Conservation (phyloP, 805 yeast species). For the Hanseniaspora valbyensis region DNA sequence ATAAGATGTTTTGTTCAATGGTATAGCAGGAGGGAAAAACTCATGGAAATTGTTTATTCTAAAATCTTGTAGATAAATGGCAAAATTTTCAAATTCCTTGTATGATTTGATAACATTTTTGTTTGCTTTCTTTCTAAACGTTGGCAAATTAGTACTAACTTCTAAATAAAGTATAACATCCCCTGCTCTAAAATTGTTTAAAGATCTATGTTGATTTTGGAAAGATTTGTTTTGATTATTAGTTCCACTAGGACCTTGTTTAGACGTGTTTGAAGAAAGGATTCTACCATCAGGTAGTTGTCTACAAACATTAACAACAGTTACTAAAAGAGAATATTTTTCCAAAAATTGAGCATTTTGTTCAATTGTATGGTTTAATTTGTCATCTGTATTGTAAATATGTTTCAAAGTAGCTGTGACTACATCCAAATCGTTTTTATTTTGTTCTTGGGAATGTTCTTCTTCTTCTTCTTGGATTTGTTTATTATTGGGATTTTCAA, state of each 20-base stretch:
- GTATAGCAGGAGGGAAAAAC: conserved; percentile 85
- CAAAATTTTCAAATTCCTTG: conserved; percentile 63
- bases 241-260: background rate
- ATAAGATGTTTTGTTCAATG: conserved; percentile 60
- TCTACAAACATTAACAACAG: conserved; percentile 40
- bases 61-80: conserved; percentile 65
- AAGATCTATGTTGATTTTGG: conserved; percentile 6
- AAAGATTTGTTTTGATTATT: background rate
- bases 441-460: background rate
- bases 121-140: conserved; percentile 58
- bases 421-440: background rate
- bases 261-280: background rate
- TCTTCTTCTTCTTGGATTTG: background rate
- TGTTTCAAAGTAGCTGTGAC: background rate
- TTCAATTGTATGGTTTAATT: conserved; percentile 18
- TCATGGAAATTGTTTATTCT: conserved; percentile 46
- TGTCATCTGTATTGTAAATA: conserved; percentile 2
- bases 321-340: conserved; percentile 38
- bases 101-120: conserved; percentile 71
- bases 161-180: conserved; percentile 14
- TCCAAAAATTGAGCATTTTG: conserved; percentile 6
- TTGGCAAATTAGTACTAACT: conserved; percentile 49
- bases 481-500: background rate
- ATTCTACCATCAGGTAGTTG: conserved; percentile 16
- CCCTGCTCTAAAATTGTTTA: conserved; percentile 3